Evolutionary conservation across 495 filamentous ascomycete genomes (phyloP), one percentile per base, ranked within the genome.

Genomic region (Gamarada debralockiae): DNA sequence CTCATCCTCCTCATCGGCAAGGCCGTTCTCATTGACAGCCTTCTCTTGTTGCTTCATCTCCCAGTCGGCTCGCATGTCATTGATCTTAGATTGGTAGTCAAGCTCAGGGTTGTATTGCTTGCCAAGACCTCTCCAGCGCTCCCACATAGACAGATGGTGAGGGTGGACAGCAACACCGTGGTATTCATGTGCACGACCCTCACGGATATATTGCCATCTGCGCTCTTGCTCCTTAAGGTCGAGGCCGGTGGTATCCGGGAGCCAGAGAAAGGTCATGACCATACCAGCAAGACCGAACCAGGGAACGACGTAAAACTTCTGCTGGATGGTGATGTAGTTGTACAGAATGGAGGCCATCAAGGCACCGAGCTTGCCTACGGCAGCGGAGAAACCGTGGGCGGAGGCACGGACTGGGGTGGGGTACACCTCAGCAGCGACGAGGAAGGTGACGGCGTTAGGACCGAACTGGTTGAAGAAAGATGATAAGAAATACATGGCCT

Each of bases 381-480:
- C 90, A 48, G 91, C 90, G 23, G 86, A 88, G 64, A 96, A 81
- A 56, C 90, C 91, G 74, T 96, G 91, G 40, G 91, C 90, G 31
- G 89, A 89, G 46, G 90, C 90, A 60, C 91, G 88, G 54, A 96
- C 84, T 3, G 89, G 86, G 0, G 90, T 95, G 1, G 91, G 91
- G 75, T 83, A 96, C 10, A 92, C 87, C 66, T 96, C 91, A 23
- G 89, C 91, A 23, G 91, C 90, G 18, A 92, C 88, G 52, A 95
- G 75, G 84, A 96, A 96, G 45, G 89, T 92, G 50, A 95, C 88
- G 48, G 80, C 81, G 77, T 95, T 96, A 68, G 91, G 90, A 7
- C 91, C 90, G 62, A 96, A 95, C 67, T 96, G 91, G 76, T 93
- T 95, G 83, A 96, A 96, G 76, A 96, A 95, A 34, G 85, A 89